These are phyloP conservation scores for Adansonia gregorii DNA, from an alignment of 441 rosid species.

Conservation along the genomic window DNA sequence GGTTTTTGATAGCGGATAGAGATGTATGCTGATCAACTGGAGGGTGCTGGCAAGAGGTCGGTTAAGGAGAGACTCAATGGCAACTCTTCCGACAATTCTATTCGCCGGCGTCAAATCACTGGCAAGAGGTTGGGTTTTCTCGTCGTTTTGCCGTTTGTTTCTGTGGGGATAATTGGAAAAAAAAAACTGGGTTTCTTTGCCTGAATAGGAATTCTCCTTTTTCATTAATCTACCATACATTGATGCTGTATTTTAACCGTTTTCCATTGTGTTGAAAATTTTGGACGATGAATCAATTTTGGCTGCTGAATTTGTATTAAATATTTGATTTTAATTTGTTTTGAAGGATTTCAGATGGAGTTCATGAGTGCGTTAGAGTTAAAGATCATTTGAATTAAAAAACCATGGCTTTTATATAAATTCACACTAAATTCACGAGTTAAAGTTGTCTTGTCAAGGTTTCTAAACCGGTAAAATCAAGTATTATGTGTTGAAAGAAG, in stretches of 20 bases:
- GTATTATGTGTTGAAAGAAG: conserved; percentile 12
- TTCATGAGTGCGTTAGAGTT: not conserved
- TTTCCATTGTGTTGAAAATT: not conserved
- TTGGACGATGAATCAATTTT: not conserved
- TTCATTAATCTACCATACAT: not conserved
- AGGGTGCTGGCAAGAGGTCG: conserved; percentile 56
- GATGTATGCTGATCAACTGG: conserved; percentile 94
- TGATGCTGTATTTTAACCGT: not conserved
- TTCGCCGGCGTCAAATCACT: conserved; percentile 61
- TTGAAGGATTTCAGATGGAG: not conserved
- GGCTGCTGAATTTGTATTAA: not conserved
- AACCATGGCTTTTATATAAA: not conserved
- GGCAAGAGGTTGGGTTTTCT: conserved; percentile 71
- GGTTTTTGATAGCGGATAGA: conserved; percentile 24
- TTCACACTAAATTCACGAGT: not conserved
- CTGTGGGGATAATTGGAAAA: not conserved
- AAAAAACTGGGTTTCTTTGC: not conserved
- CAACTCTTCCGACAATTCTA: conserved; percentile 46
- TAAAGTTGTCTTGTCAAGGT: too few species aligned
- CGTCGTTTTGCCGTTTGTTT: not conserved
- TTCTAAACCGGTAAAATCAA: not conserved
- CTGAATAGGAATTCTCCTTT: not conserved
- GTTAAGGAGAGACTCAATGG: conserved; percentile 81
- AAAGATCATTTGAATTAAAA: not conserved
- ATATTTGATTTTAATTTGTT: not conserved